Base-by-base conservation (phyloP, 2,329 filamentous ascomycete genomes). In the Trichoderma sp. region DNA sequence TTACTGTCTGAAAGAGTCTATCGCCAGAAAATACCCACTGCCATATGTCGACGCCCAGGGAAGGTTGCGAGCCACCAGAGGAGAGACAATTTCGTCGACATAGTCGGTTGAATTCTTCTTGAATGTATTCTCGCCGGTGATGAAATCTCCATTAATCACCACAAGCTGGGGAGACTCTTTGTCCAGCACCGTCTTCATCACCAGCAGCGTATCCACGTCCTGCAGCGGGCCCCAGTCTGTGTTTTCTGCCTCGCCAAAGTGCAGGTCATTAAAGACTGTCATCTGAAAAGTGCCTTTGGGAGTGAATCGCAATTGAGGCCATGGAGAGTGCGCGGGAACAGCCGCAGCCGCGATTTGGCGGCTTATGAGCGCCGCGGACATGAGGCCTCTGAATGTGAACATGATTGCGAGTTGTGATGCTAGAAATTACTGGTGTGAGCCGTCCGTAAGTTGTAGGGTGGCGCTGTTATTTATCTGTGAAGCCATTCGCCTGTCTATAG, bases 261-360 rank as follows among this genome's bases (percentile, higher is more conserved):
- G 59, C 14, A 63, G 26, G 11, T 63, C 59, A n/a, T 63, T 63
- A 7, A 63, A 63, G n/a, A 63, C 28, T 26, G 59, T 52, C 59
- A 63, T 63, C 16, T 63, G 43, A 52, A 63, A 63, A 7, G 59
- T 63, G 21, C 59, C 59, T 52, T 63, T 32, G 6, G 59, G 30
- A 4, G 59, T 63, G 46, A 43, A 59, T 13, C 34, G 54, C 18
- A 56, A 21, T 30, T n/a, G 54, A 32, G 54, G 54, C 54, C 54
- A 56, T 14, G 54, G 28, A n/a, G 24, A 24, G 1, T 49, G 46
- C 4, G 46, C n/a, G 6, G 46, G 46, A 49, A 49, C 24, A 24
- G 51, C 51, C 21, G 13, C 26, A 1, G 51, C 51, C 13, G 51
- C 51, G 24, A 54, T 7, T 5, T 26, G 51, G 4, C 26, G 51